Conservation (phyloP, 352 stramenopile genomes). For the Globisporangium mamillatum region DNA sequence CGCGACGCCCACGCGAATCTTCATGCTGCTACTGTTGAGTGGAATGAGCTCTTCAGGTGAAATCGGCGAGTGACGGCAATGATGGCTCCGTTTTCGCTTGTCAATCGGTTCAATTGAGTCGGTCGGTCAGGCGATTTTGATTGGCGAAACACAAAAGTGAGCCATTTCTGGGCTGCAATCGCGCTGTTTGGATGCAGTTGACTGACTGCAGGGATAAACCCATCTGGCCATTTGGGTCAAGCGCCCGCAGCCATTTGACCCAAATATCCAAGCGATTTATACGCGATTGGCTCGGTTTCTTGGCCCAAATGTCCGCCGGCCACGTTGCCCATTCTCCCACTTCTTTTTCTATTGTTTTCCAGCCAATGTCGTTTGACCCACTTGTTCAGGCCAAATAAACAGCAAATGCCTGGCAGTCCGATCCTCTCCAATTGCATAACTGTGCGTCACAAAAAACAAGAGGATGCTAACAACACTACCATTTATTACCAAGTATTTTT, state of each 20-base stretch:
- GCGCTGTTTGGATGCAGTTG: conserved; percentile 1
- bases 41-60: background rate
- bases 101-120: background rate
- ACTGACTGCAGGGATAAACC: background rate
- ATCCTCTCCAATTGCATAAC: too few species aligned
- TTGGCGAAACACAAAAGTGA: background rate
- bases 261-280: too few species aligned
- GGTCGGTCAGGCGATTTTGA: background rate
- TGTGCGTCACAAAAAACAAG: too few species aligned
- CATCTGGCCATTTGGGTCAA: background rate
- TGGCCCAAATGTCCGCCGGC: too few species aligned
- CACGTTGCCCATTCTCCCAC: too few species aligned
- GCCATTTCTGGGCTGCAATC: conserved; percentile 2
- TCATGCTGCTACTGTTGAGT: conserved; percentile 2
- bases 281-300: too few species aligned
- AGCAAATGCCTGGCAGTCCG: too few species aligned
- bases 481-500: too few species aligned
- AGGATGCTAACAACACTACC: too few species aligned
- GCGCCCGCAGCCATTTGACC: background rate
- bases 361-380: too few species aligned
- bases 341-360: too few species aligned
- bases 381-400: too few species aligned
- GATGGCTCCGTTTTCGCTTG: background rate
- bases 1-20: conserved; percentile 21
- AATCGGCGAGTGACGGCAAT: background rate